Conservation (phyloP, 768 basidiomycete species). For the Lactifluus volemus region DNA sequence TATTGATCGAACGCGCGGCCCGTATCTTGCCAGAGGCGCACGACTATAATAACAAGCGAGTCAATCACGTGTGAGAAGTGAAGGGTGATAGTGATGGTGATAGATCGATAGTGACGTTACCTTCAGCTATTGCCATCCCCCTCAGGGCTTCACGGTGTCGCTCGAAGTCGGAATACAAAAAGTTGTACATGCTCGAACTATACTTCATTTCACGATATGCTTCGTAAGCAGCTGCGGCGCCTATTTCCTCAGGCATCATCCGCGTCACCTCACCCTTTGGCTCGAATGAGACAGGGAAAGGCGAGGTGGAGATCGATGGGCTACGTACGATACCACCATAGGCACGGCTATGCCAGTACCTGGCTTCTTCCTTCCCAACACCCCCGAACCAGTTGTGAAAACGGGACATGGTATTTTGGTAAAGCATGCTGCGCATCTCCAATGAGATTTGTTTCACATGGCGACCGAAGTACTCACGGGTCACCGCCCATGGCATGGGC, state of each 20-base stretch:
- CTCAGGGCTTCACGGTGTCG: slow-evolving; percentile 58
- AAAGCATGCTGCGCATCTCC: slow-evolving; percentile 25
- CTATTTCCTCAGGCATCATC: slow-evolving; percentile 53
- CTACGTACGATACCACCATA: slow-evolving; percentile 50
- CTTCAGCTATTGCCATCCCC: slow-evolving; percentile 65
- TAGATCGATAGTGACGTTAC: slow-evolving; percentile 27
- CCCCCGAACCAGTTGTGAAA: slow-evolving; percentile 27
- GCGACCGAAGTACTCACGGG: slow-evolving; percentile 35
- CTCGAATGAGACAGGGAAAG: neutral
- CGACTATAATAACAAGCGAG: slow-evolving; percentile 32
- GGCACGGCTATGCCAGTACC: slow-evolving; percentile 54
- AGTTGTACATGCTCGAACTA: slow-evolving; percentile 45
- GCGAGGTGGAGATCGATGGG: neutral
- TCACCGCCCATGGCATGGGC: slow-evolving; percentile 51
- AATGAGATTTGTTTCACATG: neutral
- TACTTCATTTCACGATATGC: slow-evolving; percentile 62
- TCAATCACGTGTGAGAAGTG: slow-evolving; percentile 6
- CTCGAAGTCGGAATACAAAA: slow-evolving; percentile 47
- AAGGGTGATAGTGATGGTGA: neutral
- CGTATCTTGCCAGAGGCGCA: slow-evolving; percentile 46
- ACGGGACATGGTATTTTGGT: slow-evolving; percentile 30
- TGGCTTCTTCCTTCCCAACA: slow-evolving; percentile 51
- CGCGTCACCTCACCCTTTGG: slow-evolving; percentile 41
- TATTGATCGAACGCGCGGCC: slow-evolving; percentile 29
- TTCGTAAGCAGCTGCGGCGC: slow-evolving; percentile 72